phyloP scores from a whole-genome alignment of 176 grass and related monocot genomes.

The Zizania latifolia region DNA sequence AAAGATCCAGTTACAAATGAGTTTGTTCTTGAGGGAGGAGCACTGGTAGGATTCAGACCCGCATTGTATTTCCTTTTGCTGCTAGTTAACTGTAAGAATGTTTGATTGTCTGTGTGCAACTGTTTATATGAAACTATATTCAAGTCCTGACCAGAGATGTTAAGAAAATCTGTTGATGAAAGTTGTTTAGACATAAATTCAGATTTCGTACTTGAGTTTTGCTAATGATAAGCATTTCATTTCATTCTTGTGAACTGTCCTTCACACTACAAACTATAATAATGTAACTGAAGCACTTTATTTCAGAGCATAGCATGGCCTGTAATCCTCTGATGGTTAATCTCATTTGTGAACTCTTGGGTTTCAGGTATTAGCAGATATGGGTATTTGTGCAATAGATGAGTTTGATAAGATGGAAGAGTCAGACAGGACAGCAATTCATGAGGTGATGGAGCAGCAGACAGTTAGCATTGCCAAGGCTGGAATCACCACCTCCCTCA shows the following conservation, averaged over 20 bases:
- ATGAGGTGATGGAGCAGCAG: constrained; percentile 99
- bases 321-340: neutral
- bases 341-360: neutral
- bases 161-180: neutral
- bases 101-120: neutral
- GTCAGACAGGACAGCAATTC: constrained; percentile 97
- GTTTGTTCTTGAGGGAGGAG: constrained; percentile 98
- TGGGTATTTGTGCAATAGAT: constrained; percentile 99
- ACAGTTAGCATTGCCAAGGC: constrained; percentile 98
- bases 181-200: neutral
- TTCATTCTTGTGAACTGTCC: neutral
- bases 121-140: constrained; percentile 10
- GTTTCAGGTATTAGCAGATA: constrained; percentile 91
- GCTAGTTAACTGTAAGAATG: neutral
- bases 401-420: constrained; percentile 99
- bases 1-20: constrained; percentile 95
- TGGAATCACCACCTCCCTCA: constrained; percentile 97
- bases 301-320: neutral
- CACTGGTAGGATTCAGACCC: constrained; percentile 57
- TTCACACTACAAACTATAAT: neutral
- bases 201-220: neutral
- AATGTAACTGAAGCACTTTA: neutral
- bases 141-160: neutral
- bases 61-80: constrained; percentile 20
- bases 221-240: neutral